Evolutionary conservation across 371 early-diverging fungal species (phyloP).

Genomic region (Zopfochytrium polystomum): DNA sequence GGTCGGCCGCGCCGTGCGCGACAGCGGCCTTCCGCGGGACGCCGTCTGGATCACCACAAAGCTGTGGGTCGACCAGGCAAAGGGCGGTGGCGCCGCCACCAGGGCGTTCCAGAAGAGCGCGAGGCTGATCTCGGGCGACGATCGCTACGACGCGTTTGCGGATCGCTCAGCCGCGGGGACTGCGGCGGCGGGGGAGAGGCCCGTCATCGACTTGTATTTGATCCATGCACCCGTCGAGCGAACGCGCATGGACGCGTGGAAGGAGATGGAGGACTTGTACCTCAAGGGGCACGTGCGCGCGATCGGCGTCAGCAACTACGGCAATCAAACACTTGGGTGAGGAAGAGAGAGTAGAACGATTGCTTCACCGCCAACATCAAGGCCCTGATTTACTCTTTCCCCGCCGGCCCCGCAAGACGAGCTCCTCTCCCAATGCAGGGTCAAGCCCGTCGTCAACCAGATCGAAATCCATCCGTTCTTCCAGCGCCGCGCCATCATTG

Average conservation of each 20-base stretch:
- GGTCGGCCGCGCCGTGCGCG: slow-evolving; percentile 44
- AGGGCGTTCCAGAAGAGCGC: slow-evolving; percentile 37
- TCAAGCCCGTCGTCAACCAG: slow-evolving; percentile 67
- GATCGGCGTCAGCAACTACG: slow-evolving; percentile 77
- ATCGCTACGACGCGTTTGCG: too few species aligned
- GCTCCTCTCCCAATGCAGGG: slow-evolving; percentile 20
- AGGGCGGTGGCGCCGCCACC: slow-evolving; percentile 11
- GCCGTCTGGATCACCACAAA: slow-evolving; percentile 76
- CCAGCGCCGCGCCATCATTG: slow-evolving; percentile 66
- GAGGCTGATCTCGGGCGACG: too few species aligned
- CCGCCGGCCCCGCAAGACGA: too few species aligned
- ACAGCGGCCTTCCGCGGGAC: slow-evolving; percentile 52
- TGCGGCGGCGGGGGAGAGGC: too few species aligned
- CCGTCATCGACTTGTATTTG: slow-evolving; percentile 32
- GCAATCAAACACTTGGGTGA: slow-evolving; percentile 50
- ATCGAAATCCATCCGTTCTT: slow-evolving; percentile 89
- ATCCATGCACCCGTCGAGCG: slow-evolving; percentile 18
- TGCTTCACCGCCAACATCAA: too few species aligned
- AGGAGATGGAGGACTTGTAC: slow-evolving; percentile 68
- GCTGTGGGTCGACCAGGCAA: slow-evolving; percentile 48
- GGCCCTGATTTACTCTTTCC: too few species aligned
- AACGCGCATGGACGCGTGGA: slow-evolving; percentile 60
- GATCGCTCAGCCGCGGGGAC: too few species aligned
- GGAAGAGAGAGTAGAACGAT: too few species aligned
- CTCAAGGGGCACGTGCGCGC: slow-evolving; percentile 51